Percentiles rank a stretch among this genome's conserved stretches.
Conservation (phyloP, 75 land plant genomes). For the Pseudotsuga menziesii region DNA sequence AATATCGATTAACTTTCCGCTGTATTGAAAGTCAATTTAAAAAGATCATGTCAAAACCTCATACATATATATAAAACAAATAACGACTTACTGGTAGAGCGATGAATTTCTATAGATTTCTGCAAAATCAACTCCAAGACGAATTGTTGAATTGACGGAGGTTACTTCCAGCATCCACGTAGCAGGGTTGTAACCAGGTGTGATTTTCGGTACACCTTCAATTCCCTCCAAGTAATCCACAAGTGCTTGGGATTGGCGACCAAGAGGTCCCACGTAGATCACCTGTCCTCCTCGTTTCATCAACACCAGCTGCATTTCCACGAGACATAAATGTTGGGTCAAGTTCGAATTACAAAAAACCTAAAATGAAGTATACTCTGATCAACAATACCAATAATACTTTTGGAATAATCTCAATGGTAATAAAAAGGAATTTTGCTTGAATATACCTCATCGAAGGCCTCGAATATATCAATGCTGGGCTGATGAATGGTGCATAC, state of each 20-base stretch:
- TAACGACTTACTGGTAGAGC: slow-evolving; percentile 22
- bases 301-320: slow-evolving; percentile 26
- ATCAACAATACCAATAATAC: too few species aligned
- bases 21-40: background rate
- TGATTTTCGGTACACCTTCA: slow-evolving; percentile 26
- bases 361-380: too few species aligned
- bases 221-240: slow-evolving; percentile 46
- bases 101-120: slow-evolving; percentile 22
- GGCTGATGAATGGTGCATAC: too few species aligned
- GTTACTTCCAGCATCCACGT: slow-evolving; percentile 54
- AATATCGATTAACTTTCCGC: background rate
- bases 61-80: slow-evolving; percentile 2
- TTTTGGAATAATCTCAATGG: too few species aligned
- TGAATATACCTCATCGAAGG: slow-evolving; percentile 53
- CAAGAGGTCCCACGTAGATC: slow-evolving; percentile 45
- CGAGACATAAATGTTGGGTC: too few species aligned
- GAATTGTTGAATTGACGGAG: slow-evolving; percentile 17
- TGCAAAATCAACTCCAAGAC: slow-evolving; percentile 30
- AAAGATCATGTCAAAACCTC: too few species aligned
- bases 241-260: slow-evolving; percentile 31
- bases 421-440: too few species aligned
- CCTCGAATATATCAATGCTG: slow-evolving; percentile 66
- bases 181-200: slow-evolving; percentile 44
- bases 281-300: slow-evolving; percentile 51
- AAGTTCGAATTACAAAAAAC: too few species aligned